phyloP scores from a whole-genome alignment of 495 filamentous ascomycete genomes.

The Tuber brumale region DNA sequence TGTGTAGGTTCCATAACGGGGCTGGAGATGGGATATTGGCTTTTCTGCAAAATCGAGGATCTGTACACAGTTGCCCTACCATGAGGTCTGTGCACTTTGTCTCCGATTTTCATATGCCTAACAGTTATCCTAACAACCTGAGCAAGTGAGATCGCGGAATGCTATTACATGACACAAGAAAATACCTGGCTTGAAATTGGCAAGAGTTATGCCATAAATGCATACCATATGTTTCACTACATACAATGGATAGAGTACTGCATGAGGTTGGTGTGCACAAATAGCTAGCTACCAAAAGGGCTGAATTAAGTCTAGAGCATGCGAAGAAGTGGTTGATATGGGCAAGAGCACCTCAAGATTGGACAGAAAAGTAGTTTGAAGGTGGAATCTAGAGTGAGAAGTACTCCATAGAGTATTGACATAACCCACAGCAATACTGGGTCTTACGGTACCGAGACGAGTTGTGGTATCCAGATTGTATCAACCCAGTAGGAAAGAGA shows the following conservation, averaged over 20 bases:
- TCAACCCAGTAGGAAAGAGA: conserved; percentile 11
- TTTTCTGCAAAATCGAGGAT: too few species aligned
- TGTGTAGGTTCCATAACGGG: too few species aligned
- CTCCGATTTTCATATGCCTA: too few species aligned
- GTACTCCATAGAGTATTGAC: conserved; percentile 18
- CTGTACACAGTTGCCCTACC: too few species aligned
- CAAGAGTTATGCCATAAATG: conserved; percentile 7
- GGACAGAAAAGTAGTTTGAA: conserved; percentile 19
- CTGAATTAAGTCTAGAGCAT: background rate
- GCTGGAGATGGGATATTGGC: too few species aligned
- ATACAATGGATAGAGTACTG: background rate
- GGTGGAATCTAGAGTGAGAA: conserved; percentile 25
- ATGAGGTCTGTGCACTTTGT: too few species aligned
- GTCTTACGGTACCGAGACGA: conserved; percentile 12
- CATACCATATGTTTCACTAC: background rate
- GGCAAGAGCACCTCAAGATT: background rate
- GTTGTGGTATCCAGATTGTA: conserved; percentile 17
- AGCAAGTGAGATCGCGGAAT: background rate
- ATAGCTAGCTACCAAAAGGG: background rate
- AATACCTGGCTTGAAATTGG: background rate
- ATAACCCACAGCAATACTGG: conserved; percentile 9
- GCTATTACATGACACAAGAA: background rate
- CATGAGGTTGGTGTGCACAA: conserved; percentile 2
- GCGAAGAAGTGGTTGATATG: background rate
- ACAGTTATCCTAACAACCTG: background rate